Evolutionary conservation across 2,329 filamentous ascomycete genomes (phyloP), one percentile per base, ranked within the genome.

Genomic region (Calonectria hongkongensis): DNA sequence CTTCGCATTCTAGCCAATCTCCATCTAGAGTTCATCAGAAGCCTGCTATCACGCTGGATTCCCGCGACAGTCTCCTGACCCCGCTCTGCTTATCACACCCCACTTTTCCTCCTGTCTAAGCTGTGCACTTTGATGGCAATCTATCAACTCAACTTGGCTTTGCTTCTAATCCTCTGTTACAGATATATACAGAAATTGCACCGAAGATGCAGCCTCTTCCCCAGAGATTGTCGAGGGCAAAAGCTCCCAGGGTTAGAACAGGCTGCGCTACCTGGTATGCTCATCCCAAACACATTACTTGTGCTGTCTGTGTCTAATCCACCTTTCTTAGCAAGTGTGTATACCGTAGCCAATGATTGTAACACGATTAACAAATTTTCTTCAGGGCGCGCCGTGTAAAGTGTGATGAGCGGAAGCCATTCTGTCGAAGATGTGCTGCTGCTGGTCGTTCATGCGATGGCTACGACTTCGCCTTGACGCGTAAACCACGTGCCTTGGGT

Each of bases 401-500:
- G 39, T 58, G 33, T 16, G 54, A 58, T 41, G 54, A 58, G 8
- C 33, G 54, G 4, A 58, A 8, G 13, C 54, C 54, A 16, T 58
- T 58, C 13, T 58, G 54, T 27, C 54, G 54, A 36, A 58, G 33
- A 16, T 58, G 54, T 16, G 30, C 54, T 2, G 54, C 54, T 41
- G n/a, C 33, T 8, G 54, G 54, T 25, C 54, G 54, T 6, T 8
- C 7, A 21, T 58, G 54, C 21, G n/a, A 12, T 58, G 50, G 50
- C 50, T 58, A 58, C 25, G 54, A 58, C 12, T 30, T 39, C 9
- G 25, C 25, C 12, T 12, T 41, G 28, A 58, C 54, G 21, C 54
- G 54, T 4, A 58, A 58, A 58, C 33, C 54, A n/a, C 54, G 54
- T 58, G 25, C 54, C 10, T 4, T 58, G 10, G 54, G 54, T n/a